Percentiles rank a stretch among this genome's conserved stretches.
These are phyloP conservation scores for Myrica gale DNA, from an alignment of 306 rosid species.

Conservation along the genomic window DNA sequence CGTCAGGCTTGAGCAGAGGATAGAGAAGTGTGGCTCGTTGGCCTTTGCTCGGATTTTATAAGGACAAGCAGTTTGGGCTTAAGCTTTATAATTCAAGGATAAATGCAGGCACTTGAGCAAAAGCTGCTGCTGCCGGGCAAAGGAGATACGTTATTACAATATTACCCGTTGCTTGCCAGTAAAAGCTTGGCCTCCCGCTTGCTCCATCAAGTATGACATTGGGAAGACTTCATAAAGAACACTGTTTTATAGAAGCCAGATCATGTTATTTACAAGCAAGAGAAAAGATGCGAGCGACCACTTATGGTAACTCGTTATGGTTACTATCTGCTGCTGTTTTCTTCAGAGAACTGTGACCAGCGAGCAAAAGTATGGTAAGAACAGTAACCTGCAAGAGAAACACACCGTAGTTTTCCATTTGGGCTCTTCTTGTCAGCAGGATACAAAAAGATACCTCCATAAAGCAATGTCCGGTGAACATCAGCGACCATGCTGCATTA, in stretches of 20 bases:
- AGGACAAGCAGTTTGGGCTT: background rate
- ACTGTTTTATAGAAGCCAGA: conserved; percentile 32
- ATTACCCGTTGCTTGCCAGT: conserved; percentile 82
- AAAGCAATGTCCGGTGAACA: conserved; percentile 96
- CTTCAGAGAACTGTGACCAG: background rate
- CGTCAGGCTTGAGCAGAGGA: background rate
- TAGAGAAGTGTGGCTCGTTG: background rate
- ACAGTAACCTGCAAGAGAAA: background rate
- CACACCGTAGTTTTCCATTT: conserved; percentile 88
- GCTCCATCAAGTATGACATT: conserved; percentile 93
- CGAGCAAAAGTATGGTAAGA: background rate
- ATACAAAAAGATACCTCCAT: conserved; percentile 93
- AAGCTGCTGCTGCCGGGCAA: background rate
- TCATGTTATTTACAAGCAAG: background rate
- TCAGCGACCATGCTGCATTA: conserved; percentile 95
- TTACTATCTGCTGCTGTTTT: background rate
- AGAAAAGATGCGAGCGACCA: background rate
- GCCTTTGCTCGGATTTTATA: background rate
- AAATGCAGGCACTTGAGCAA: background rate
- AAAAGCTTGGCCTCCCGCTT: conserved; percentile 95
- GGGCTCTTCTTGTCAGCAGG: conserved; percentile 97
- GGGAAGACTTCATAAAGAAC: conserved; percentile 96
- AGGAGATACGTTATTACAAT: conserved; percentile 31
- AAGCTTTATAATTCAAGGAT: background rate
- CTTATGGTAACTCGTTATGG: background rate